Evolutionary conservation across 768 basidiomycete genomes (phyloP), one percentile per base, ranked within the genome.

Genomic region (Lactifluus volemus): DNA sequence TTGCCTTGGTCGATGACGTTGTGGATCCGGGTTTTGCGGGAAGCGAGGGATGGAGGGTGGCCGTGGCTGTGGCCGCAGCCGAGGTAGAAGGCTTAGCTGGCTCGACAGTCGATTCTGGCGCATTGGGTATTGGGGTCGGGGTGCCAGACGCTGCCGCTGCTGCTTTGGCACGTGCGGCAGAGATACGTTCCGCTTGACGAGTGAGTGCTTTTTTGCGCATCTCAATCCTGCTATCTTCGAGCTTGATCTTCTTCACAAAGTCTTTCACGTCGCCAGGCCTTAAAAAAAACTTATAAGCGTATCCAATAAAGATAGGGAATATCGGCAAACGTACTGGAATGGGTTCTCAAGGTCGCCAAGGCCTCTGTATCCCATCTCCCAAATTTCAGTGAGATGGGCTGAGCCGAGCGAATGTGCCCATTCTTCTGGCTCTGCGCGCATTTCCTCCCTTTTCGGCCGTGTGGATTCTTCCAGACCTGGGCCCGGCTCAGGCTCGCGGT

Each of bases 321-420:
- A 32, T 14, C 44, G 55, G 36, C 36, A 9, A 51, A 74, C 79
- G 70, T 67, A 88, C 89, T 79, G 80, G 78, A 85, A 85, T 11
- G 83, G 83, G 59, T 76, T 80, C 68, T 86, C 77, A 30, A 91
- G 70, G 70, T 90, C 86, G 10, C 67, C 56, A 57, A 88, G 68
- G 52, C 82, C 81, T 63, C 82, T 75, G 68, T 86, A 91, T 15
- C 90, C 89, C 84, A 88, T 83, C 59, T 84, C 81, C 90, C 90
- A 93, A 32, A 90, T 86, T 63, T 90, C 88, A 2, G 87, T 88
- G 69, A 92, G 72, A 1, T 86, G 76, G 60, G 81, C 81, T 47
- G 84, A 86, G 7, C 91, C 90, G 52, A 83, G 77, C 58, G 71
- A 74, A 78, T 84, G 84, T 50, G 78, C 70, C 85, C 86, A 90